These are phyloP conservation scores for Metarhizium anisopliae DNA, from an alignment of 2,329 filamentous ascomycete species.

Conservation along the genomic window DNA sequence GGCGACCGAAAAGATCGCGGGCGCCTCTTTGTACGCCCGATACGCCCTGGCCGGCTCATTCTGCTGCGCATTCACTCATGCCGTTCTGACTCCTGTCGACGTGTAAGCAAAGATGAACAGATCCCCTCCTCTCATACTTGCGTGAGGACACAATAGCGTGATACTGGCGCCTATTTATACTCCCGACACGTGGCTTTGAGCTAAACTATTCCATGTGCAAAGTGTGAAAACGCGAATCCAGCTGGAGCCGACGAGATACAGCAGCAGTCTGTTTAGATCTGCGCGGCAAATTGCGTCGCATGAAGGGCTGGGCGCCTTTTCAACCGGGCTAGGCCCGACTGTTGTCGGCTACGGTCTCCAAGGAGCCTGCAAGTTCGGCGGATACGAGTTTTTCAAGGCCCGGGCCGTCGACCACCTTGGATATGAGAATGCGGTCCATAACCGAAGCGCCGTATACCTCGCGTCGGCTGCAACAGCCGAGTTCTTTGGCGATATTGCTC, in stretches of 20 bases:
- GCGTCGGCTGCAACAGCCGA: conserved; percentile 57
- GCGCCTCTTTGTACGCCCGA: conserved; percentile 74
- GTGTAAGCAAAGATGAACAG: conserved; percentile 61
- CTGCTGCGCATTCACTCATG: conserved; percentile 98
- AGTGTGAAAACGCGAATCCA: conserved; percentile 92
- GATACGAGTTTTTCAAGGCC: conserved; percentile 95
- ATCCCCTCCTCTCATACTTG: no score
- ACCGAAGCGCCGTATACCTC: conserved; percentile 75
- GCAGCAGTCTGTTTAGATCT: conserved; percentile 75
- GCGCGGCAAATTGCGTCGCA: conserved; percentile 78
- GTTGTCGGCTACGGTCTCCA: conserved; percentile 89
- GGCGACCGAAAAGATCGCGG: conserved; percentile 21
- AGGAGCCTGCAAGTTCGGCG: conserved; percentile 88
- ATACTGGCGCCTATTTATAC: neutral
- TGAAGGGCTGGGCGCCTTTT: conserved; percentile 77
- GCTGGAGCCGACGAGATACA: conserved; percentile 83
- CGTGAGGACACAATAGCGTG: no score
- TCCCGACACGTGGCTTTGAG: neutral
- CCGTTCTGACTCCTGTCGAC: conserved; percentile 93
- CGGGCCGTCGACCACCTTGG: conserved; percentile 74
- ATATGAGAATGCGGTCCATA: conserved; percentile 66
- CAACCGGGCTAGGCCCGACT: conserved; percentile 79
- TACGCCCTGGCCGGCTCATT: conserved; percentile 96
- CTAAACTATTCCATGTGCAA: conserved; percentile 25
- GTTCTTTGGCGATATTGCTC: conserved; percentile 69